Evolutionary conservation across 2,329 filamentous ascomycete genomes (phyloP), one percentile per base, ranked within the genome.

Genomic region (Ophiosphaerella herpotricha): DNA sequence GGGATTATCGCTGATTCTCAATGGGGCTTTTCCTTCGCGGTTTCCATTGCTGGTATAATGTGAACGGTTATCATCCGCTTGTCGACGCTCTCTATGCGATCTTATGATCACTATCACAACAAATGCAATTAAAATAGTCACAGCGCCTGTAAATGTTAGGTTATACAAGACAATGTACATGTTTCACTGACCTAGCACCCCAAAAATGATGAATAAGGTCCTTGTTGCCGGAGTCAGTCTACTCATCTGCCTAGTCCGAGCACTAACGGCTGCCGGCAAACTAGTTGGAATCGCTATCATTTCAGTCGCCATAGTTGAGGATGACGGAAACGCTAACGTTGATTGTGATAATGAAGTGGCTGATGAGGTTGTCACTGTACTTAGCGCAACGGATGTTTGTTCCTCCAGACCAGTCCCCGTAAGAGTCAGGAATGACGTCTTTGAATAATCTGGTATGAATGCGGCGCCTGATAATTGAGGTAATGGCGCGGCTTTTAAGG

Each of bases 161-260:
- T 8, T 8, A 9, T 7, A n/a, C n/a, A 9, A 32, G 24, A 16
- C 34, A 21, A 24, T 24, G 18, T 14, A 8, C 26, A 29, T 11
- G 26, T 14, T 21, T 29, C 11, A 16, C 39, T 34, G 33, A 54
- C 54, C 54, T 9, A 54, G 34, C 0, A 54, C 54, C 2, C 50
- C 50, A 12, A 56, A 48, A 11, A 51, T 39, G 14, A 56, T 54
- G 26, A 56, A 54, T 9, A 56, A 26, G 12, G 54, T 40, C 31
- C 47, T 48, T 39, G 47, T 42, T 2, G 48, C 35, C 5, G 54
- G 50, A 2, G 41, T 43, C 42, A 54, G 44, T n/a, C 50, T 39
- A 21, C 35, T 24, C 14, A 34, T 21, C n/a, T 38, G 35, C 23
- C 43, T 44, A 16, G 31, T 33, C n/a, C 18, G 40, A 1, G 36